A percentile compares a stretch with the other conserved stretches of the same genome.
These are phyloP conservation scores for Nephelium lappaceum DNA, from an alignment of 345 rosid genomes.

Conservation along the genomic window DNA sequence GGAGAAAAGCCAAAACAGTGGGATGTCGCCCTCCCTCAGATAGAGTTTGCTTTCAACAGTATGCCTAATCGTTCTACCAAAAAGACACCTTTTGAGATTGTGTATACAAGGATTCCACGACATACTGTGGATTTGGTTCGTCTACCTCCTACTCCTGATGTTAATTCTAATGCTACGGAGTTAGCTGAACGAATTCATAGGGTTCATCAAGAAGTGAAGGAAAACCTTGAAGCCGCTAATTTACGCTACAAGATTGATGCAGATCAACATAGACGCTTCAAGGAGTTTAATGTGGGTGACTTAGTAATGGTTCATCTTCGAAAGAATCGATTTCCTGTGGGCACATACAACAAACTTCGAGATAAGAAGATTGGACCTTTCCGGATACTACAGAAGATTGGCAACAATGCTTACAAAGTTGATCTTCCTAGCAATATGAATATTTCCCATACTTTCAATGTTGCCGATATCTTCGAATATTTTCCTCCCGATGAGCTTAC, in stretches of 20 bases:
- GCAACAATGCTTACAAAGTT: conserved; percentile 18
- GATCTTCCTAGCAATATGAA: not conserved
- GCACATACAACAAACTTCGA: not conserved
- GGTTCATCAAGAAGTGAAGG: not conserved
- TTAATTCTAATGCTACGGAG: no score
- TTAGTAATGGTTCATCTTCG: conserved; percentile 1
- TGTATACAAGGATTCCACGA: not conserved
- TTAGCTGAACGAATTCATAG: not conserved
- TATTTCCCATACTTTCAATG: conserved; percentile 16
- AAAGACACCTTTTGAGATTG: not conserved
- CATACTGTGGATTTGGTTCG: not conserved
- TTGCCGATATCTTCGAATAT: not conserved
- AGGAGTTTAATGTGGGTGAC: conserved; percentile 9
- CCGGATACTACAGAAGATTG: conserved; percentile 12
- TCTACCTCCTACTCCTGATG: not conserved
- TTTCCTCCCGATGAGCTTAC: no score
- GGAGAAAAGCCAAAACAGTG: no score
- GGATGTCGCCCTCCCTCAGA: not conserved
- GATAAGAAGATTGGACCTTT: not conserved
- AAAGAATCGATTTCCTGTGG: not conserved
- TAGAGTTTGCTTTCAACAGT: not conserved
- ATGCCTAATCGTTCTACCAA: not conserved
- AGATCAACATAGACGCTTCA: not conserved
- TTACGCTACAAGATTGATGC: not conserved
- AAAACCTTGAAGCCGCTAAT: not conserved